Evolutionary conservation across 208 protist species (phyloP), one percentile per base, ranked within the genome.

Genomic region (Tritrichomonas musculus): DNA sequence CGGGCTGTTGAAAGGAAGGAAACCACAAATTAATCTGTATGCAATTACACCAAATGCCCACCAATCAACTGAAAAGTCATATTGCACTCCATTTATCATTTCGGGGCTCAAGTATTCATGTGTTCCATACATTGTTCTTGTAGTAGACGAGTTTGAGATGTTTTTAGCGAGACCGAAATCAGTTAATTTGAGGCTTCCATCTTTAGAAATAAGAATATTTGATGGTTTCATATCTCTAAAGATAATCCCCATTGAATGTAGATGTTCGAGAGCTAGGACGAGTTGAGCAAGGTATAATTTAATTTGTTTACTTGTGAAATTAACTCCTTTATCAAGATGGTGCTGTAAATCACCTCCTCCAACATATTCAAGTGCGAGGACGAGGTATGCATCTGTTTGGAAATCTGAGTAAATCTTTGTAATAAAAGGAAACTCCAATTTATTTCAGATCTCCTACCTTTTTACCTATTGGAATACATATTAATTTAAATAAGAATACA

Each of bases 371-470:
- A 92, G 14, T n/a, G 41, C 84, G 41, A 92, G 66, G 39, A 47
- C 60, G 49, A 69, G 49, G 60, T 92, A 49, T 17, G 53, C 25
- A 49, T 49, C 33, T 66, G 84, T 49, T 69, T 92, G 84, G 66
- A 92, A 92, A 27, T 44, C 41, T 30, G 60, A 92, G 22, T 49
- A 47, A 22, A 65, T 5, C 30, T 41, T 41, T 14, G 49, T 30
- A 20, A 92, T 72, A 36, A 92, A 92, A 41, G 84, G 84, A 92
- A 27, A 27, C 4, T 92, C n/a, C n/a, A n/a, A n/a, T n/a, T n/a
- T n/a, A n/a, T n/a, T n/a, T n/a, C n/a, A n/a, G n/a, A n/a, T n/a
- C n/a, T n/a, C n/a, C n/a, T n/a, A n/a, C n/a, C n/a, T n/a, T n/a
- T n/a, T n/a, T n/a, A n/a, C n/a, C n/a, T n/a, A n/a, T n/a, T n/a